These are phyloP conservation scores for Noccaea bulbosa DNA, from an alignment of 345 rosid genomes.

Conservation along the genomic window DNA sequence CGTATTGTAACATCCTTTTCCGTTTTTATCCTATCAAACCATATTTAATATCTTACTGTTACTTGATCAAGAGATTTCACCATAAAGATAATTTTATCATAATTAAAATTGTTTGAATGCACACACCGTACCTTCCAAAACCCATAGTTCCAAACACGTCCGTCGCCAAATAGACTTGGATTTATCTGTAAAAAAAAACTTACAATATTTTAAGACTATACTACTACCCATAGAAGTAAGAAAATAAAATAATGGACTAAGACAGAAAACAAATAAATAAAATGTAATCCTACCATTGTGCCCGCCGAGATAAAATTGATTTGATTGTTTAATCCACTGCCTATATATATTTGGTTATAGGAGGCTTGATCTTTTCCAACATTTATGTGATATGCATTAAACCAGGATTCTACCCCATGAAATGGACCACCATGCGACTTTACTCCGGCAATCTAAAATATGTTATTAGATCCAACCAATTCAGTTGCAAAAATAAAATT, in stretches of 20 bases:
- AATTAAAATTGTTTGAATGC: not conserved
- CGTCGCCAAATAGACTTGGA: not conserved
- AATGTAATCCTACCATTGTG: too few relatives aligned
- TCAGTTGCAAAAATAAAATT: too few relatives aligned
- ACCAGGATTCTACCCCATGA: not conserved
- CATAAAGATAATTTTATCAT: not conserved
- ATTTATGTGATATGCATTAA: not conserved
- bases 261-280: too few relatives aligned
- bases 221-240: too few relatives aligned
- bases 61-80: not conserved
- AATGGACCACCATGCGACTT: not conserved
- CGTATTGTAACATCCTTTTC: constrained; percentile 22
- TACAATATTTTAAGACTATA: too few relatives aligned
- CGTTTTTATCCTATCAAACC: constrained; percentile 27
- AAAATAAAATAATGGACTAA: not conserved
- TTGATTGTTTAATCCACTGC: too few relatives aligned
- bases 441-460: not conserved
- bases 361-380: too few relatives aligned
- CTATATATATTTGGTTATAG: too few relatives aligned
- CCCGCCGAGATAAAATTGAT: too few relatives aligned
- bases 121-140: constrained; percentile 19
- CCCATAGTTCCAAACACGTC: constrained; percentile 9
- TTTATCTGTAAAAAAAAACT: too few relatives aligned
- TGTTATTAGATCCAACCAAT: too few relatives aligned
- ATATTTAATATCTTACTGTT: not conserved